A percentile compares a stretch with the other conserved stretches of the same genome.
These are phyloP conservation scores for Rhodocollybia butyracea DNA, from an alignment of 768 basidiomycete species.

Conservation along the genomic window DNA sequence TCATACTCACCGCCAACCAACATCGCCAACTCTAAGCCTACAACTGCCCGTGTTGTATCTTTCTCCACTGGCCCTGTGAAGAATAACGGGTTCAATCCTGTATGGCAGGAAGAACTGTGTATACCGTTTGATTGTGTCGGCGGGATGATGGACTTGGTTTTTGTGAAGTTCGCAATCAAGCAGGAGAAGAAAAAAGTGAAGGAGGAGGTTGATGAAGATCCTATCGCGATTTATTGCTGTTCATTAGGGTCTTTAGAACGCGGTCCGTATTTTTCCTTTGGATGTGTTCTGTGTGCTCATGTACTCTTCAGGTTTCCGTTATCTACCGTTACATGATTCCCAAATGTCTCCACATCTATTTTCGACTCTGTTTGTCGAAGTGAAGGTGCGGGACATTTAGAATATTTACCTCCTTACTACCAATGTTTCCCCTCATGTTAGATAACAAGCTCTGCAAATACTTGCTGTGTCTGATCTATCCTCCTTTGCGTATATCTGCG, in stretches of 20 bases:
- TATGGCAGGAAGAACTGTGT: conserved; percentile 73
- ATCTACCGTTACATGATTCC: conserved; percentile 86
- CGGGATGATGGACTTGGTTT: conserved; percentile 76
- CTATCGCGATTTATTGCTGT: conserved; percentile 72
- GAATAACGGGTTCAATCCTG: conserved; percentile 92
- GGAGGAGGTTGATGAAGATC: conserved; percentile 54
- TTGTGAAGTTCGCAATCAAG: conserved; percentile 78
- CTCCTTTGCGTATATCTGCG: no score
- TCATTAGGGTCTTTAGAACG: conserved; percentile 73
- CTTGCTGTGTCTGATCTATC: no score
- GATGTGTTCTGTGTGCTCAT: background rate
- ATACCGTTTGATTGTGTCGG: conserved; percentile 75
- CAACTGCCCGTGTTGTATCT: conserved; percentile 43
- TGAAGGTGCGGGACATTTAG: conserved; percentile 24
- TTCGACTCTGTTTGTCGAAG: conserved; percentile 86
- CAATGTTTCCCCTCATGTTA: no score
- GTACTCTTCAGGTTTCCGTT: conserved; percentile 66
- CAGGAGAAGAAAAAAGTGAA: conserved; percentile 37
- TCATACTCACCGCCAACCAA: background rate
- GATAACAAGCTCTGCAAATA: no score
- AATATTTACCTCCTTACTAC: no score
- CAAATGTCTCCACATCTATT: conserved; percentile 88
- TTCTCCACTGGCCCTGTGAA: conserved; percentile 61
- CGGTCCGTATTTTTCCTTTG: conserved; percentile 12
- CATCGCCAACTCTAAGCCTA: background rate